Evolutionary conservation across 768 basidiomycete genomes (phyloP), one percentile per base, ranked within the genome.

Genomic region (Suillus placidus): DNA sequence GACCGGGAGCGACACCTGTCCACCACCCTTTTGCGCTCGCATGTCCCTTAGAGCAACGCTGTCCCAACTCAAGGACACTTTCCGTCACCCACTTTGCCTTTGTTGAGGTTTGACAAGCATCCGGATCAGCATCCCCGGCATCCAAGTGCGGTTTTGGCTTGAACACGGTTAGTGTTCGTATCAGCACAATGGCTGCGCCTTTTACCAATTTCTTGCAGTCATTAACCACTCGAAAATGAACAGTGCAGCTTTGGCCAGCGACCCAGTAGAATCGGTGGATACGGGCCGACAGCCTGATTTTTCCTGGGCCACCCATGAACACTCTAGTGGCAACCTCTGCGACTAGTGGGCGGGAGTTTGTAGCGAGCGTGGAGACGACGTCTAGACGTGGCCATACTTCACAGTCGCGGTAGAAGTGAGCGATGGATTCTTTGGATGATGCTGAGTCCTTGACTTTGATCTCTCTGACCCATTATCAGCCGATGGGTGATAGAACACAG

Each of bases 11-110:
- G 7, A 96, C 87, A 9, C 95, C 95, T 6, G 87, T 82, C 94
- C 95, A 97, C 91, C 93, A 97, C 1, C 94, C 95, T 71, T 88
- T 89, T 30, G 88, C 91, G 49, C 91, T 94, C 12, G 90, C 91
- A 72, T 87, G 84, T 2, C 91, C 91, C 67, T 85, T 84, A 8
- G 86, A 77, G 34, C 84, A 85, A 47, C 83, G 82, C 58, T 89
- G 85, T 7, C 88, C 87, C 73, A 88, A 87, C 69, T 88, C 86
- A 34, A 97, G 81, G 5, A 80, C 80, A 38, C 86, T 84, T 71
- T 88, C 88, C 2, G 88, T 85, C 1, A 95, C 81, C 67, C 86
- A 83, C 73, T 90, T 92, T 61, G 82, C 79, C 20, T 79, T 83
- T 6, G 88, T 87, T 45, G 84, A 78, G 0, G 88, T 87, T 73